Conservation (phyloP, 176 grass and related monocot species). For the Oryza meyeriana region DNA sequence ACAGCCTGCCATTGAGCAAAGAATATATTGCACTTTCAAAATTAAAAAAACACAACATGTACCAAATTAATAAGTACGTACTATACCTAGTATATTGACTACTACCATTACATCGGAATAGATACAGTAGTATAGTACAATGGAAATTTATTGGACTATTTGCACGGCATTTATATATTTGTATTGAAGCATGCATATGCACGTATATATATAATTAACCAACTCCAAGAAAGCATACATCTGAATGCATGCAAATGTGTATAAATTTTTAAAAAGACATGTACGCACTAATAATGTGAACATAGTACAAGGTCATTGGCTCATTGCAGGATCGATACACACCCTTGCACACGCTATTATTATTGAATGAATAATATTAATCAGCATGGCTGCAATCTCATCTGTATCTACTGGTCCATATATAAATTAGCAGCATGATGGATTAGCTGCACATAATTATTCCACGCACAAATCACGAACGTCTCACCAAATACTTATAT, state of each 20-base stretch:
- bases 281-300: neutral
- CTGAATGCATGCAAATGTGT: neutral
- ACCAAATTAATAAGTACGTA: neutral
- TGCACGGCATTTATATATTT: no score
- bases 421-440: neutral
- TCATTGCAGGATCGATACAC: constrained; percentile 12
- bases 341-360: neutral
- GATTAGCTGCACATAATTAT: neutral
- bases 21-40: neutral
- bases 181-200: neutral
- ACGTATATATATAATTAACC: neutral
- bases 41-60: neutral
- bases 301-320: neutral
- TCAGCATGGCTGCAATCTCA: neutral
- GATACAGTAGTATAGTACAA: no score
- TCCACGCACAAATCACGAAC: neutral
- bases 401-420: constrained; percentile 23
- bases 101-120: neutral
- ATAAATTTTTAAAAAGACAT: neutral
- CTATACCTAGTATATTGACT: no score
- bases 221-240: neutral
- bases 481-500: neutral
- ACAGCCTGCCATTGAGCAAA: neutral
- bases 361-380: neutral
- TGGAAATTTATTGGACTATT: no score